Percentiles rank a stretch among this genome's conserved stretches.
phyloP scores from a whole-genome alignment of 371 early-diverging fungal species.

The Fennellomyces sp. region DNA sequence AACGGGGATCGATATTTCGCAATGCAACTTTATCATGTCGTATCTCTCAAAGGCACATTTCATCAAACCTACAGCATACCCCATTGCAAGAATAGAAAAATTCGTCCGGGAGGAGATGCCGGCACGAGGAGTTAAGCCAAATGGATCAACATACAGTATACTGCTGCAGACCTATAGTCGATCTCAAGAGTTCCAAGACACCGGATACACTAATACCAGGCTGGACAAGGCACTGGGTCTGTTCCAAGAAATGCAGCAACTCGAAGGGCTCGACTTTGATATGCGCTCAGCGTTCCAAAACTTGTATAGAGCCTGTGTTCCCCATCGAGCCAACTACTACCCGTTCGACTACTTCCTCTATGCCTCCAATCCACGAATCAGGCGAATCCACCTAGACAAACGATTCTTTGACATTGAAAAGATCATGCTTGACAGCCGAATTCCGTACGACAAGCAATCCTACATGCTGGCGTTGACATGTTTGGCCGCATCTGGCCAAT shows the following conservation, averaged over 20 bases:
- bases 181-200: constrained; percentile 27
- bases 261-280: neutral
- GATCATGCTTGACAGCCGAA: constrained; percentile 38
- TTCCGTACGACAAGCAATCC: constrained; percentile 40
- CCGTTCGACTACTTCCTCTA: constrained; percentile 37
- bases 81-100: constrained; percentile 34
- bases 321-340: constrained; percentile 30
- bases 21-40: constrained; percentile 37
- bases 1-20: constrained; percentile 20
- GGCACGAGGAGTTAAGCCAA: constrained; percentile 28
- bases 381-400: constrained; percentile 26
- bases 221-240: constrained; percentile 38
- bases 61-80: constrained; percentile 31
- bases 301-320: constrained; percentile 44
- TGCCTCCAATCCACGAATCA: constrained; percentile 14
- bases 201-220: constrained; percentile 19
- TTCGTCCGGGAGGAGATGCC: constrained; percentile 40
- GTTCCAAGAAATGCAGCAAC: constrained; percentile 31
- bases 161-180: constrained; percentile 38
- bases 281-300: constrained; percentile 32
- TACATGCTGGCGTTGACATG: constrained; percentile 41
- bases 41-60: constrained; percentile 37
- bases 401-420: constrained; percentile 50
- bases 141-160: constrained; percentile 26
- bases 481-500: constrained; percentile 40